These are phyloP conservation scores for Symbiodinium pilosum DNA, from an alignment of 73 alveolate genomes.

Conservation along the genomic window DNA sequence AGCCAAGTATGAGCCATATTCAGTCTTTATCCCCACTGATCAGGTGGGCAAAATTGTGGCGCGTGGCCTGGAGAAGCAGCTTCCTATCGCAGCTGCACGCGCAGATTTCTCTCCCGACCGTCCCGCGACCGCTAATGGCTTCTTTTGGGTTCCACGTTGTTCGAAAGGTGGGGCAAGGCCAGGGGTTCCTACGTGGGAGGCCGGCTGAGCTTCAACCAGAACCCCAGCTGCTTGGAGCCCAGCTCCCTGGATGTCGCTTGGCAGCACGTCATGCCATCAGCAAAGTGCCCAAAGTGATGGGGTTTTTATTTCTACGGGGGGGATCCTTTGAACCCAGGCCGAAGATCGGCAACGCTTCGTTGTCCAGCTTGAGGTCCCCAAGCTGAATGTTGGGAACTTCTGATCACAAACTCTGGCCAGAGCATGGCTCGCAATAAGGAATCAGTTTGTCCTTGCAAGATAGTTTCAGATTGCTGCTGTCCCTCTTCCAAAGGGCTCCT, in stretches of 20 bases:
- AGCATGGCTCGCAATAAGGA: too few relatives aligned
- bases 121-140: not conserved
- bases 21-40: too few relatives aligned
- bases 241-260: slow-evolving; percentile 9
- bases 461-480: too few relatives aligned
- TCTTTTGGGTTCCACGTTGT: not conserved
- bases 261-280: too few relatives aligned
- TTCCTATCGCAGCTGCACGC: slow-evolving; percentile 89
- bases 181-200: not conserved
- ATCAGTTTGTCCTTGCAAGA: too few relatives aligned
- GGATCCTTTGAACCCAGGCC: too few relatives aligned
- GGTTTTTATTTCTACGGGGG: too few relatives aligned
- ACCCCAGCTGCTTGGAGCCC: slow-evolving; percentile 72
- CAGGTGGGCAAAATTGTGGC: slow-evolving; percentile 40
- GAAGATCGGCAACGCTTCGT: slow-evolving; percentile 49
- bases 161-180: not conserved
- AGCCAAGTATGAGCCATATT: too few relatives aligned
- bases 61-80: slow-evolving; percentile 45
- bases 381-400: too few relatives aligned
- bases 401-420: too few relatives aligned
- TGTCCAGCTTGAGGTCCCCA: slow-evolving; percentile 40
- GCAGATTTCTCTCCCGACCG: slow-evolving; percentile 30
- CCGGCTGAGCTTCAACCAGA: slow-evolving; percentile 70
- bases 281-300: too few relatives aligned
- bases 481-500: too few relatives aligned